phyloP scores from a whole-genome alignment of 768 basidiomycete genomes.

The Termitomyces sp. region DNA sequence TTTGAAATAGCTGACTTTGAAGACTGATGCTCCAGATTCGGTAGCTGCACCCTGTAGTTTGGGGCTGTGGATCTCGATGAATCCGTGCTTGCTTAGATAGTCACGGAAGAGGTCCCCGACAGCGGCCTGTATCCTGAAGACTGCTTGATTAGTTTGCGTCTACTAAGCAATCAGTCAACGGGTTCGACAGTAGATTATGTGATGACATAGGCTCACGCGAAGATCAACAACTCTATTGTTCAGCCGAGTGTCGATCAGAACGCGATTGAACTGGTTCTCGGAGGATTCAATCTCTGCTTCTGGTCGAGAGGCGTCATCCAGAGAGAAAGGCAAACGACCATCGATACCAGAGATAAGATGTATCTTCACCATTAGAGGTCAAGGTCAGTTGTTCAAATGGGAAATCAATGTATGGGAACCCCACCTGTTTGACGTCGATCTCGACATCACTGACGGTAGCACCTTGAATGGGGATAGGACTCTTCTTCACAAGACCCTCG shows the following conservation, averaged over 20 bases:
- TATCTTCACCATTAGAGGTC: constrained; percentile 39
- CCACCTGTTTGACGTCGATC: constrained; percentile 75
- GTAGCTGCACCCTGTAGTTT: constrained; percentile 97
- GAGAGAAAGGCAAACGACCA: constrained; percentile 78
- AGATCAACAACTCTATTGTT: constrained; percentile 94
- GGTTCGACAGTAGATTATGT: neutral
- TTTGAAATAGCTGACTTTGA: constrained; percentile 98
- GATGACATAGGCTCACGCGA: constrained; percentile 47
- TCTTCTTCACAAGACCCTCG: constrained; percentile 75
- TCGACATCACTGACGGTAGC: constrained; percentile 86
- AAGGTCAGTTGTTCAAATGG: neutral
- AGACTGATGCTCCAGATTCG: constrained; percentile 94
- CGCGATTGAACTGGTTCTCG: constrained; percentile 65
- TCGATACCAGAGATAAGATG: constrained; percentile 78
- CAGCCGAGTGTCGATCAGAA: constrained; percentile 88
- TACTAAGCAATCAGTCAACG: constrained; percentile 22
- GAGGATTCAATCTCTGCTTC: constrained; percentile 62
- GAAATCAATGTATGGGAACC: neutral
- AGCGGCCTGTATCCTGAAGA: constrained; percentile 89
- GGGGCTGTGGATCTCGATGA: constrained; percentile 95
- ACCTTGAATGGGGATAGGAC: constrained; percentile 84
- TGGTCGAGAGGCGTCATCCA: constrained; percentile 88
- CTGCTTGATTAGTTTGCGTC: constrained; percentile 94
- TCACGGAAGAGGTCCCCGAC: constrained; percentile 86
- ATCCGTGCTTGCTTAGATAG: constrained; percentile 66